Base-by-base conservation (phyloP, 2,329 filamentous ascomycete species). In the Penicillium aurantiogriseum region DNA sequence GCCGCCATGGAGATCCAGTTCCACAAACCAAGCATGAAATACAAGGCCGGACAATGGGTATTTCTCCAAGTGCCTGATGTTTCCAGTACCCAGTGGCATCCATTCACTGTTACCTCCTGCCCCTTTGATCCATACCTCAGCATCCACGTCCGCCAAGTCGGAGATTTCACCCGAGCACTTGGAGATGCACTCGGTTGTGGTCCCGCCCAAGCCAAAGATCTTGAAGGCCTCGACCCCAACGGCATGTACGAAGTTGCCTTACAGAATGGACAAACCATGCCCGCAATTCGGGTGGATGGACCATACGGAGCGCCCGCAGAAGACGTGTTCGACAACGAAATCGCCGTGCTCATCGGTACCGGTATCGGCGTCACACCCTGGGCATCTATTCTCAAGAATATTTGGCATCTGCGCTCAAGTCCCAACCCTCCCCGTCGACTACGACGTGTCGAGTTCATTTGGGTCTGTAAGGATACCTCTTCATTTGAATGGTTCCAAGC, bases 401-500 rank as follows among this genome's bases (percentile, higher is more conserved):
- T 99, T 77, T 99, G 92, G 91, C 93, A 99, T 75, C 83, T 96
- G 69, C 91, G 94, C 62, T 88, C 94, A 63, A 86, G 88, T 17
- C 92, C 93, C 8, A 94, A 97, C 79, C 91, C 92, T 25, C 92
- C 93, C 1, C 87, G 85, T 49, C 90, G 93, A 71, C 87, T 99
- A 46, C 90, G 92, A 58, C 89, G 94, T 74, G 93, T 99, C 33
- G 94, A 99, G 75, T 99, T 99, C 77, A 95, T 99, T 80, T 99
- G 94, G 94, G 88, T 97, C 51, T 97, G 93, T 83, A 94, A 90
- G 75, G 92, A 97, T 71, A 96, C 92, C 0, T 89, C 85, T 35
- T 96, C 92, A 0, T 99, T 99, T 70, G 94, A 97, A 78, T 99
- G 94, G 94, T 97, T 99, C 81, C 94, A 99, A 74, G 92, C 90